Percentiles rank a stretch among this genome's conserved stretches.
phyloP scores from a whole-genome alignment of 1,284 basidiomycete genomes.

The Coniophora puteana region DNA sequence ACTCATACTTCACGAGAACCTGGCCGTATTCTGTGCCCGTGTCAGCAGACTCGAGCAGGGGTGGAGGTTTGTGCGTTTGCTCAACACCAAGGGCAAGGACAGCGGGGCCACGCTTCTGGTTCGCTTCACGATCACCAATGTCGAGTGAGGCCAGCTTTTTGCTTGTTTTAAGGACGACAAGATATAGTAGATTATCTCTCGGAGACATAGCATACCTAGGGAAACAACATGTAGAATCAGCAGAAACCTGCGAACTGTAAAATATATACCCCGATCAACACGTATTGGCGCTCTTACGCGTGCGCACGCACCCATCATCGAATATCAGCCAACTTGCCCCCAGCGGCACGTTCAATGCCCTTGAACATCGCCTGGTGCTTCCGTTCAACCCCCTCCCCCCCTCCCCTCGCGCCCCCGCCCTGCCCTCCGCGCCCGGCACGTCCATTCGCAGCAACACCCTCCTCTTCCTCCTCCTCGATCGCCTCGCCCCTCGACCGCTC shows the following conservation, averaged over 20 bases:
- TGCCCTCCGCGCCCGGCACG: constrained; percentile 14
- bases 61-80: constrained; percentile 48
- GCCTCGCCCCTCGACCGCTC: constrained; percentile 36
- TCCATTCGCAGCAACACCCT: constrained; percentile 19
- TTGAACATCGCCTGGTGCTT: constrained; percentile 44
- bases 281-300: no score
- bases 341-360: constrained; percentile 61
- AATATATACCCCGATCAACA: no score
- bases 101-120: constrained; percentile 47
- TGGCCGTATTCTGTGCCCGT: constrained; percentile 49
- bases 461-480: constrained; percentile 40
- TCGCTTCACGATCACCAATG: constrained; percentile 31
- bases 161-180: no score
- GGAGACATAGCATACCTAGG: no score
- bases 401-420: constrained; percentile 19
- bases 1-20: constrained; percentile 37
- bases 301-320: constrained; percentile 26
- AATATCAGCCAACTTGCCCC: constrained; percentile 47
- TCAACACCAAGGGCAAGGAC: constrained; percentile 51
- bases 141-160: no score
- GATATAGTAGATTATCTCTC: no score
- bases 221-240: no score
- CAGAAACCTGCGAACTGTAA: no score
- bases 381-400: constrained; percentile 26
- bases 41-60: constrained; percentile 41